Evolutionary conservation across 73 alveolate genomes (phyloP).

Genomic region (Paramecium tetraurelia): DNA sequence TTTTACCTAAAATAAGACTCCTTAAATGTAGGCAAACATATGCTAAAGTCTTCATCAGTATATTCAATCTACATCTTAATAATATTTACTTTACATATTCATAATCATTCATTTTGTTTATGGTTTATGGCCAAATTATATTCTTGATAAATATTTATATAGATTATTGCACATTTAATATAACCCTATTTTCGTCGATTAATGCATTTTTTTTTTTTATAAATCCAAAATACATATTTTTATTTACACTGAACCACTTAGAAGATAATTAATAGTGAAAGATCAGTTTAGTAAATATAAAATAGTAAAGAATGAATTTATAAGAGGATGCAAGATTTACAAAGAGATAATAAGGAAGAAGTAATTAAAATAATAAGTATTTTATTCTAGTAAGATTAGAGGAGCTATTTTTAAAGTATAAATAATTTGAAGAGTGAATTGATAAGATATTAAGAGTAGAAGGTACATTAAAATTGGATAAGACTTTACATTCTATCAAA

Average conservation of each 20-base stretch:
- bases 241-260: neutral
- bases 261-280: neutral
- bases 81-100: neutral
- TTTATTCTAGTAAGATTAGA: neutral
- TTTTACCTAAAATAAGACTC: neutral
- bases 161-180: neutral
- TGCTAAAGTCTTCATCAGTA: neutral
- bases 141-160: neutral
- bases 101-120: neutral
- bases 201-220: neutral
- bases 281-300: neutral
- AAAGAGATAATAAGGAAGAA: neutral
- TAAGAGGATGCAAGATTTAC: neutral
- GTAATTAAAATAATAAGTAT: neutral
- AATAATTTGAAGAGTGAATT: neutral
- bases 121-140: neutral
- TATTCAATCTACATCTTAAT: neutral
- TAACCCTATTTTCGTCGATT: neutral
- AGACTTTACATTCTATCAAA: neutral
- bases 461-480: neutral
- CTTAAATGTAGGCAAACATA: neutral
- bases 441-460: neutral
- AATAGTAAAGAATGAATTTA: neutral
- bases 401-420: neutral
- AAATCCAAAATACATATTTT: neutral